Conservation (phyloP, 148 eudicot genomes). For the Arctostaphylos glauca region DNA sequence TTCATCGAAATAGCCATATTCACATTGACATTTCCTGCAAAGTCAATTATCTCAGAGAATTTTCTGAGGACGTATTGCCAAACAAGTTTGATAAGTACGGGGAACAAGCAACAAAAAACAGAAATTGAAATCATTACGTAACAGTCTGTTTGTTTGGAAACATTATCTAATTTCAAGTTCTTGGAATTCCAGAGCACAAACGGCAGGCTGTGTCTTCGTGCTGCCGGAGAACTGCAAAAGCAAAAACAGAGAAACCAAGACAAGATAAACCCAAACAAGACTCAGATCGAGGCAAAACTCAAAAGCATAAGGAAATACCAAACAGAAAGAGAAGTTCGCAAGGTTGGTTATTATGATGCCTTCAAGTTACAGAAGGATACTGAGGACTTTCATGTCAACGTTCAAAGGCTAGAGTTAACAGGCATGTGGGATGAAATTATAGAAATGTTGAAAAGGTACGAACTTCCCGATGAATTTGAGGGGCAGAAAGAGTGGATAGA, state of each 20-base stretch:
- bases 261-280: constrained; percentile 47
- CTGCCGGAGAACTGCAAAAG: constrained; percentile 72
- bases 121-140: not conserved
- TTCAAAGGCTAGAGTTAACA: constrained; percentile 63
- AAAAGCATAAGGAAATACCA: constrained; percentile 48
- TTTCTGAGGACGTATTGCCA: not conserved
- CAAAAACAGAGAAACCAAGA: constrained; percentile 54
- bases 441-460: constrained; percentile 72
- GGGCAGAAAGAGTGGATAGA: constrained; percentile 73
- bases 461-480: constrained; percentile 83
- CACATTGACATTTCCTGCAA: not conserved
- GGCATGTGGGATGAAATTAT: constrained; percentile 96
- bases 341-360: constrained; percentile 73
- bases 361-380: constrained; percentile 61
- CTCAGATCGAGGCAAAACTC: constrained; percentile 44
- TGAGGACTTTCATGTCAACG: constrained; percentile 64
- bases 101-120: not conserved
- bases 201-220: constrained; percentile 80
- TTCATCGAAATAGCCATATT: not conserved
- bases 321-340: constrained; percentile 37
- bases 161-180: constrained; percentile 15
- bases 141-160: not conserved
- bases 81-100: not conserved
- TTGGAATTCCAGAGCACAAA: constrained; percentile 53
- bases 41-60: not conserved